Percentiles rank a stretch among this genome's conserved stretches.
Conservation (phyloP, 192 early-diverging fungal genomes). For the Coemansia erecta region DNA sequence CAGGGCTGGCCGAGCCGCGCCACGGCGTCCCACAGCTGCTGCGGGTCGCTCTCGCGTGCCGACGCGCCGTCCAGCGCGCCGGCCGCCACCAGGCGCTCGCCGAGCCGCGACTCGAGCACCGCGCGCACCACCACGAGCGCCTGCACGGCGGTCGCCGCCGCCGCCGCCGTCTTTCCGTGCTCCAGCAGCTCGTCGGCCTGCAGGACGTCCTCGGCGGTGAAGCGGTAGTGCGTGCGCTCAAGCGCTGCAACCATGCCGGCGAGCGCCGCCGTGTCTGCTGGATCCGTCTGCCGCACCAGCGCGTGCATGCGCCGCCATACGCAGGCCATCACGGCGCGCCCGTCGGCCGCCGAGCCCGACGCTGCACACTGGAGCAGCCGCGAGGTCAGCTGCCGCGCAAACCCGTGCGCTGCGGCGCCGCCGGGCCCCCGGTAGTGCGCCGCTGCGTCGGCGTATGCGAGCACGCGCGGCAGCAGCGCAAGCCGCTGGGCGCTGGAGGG, state of each 20-base stretch:
- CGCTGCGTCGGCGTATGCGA: constrained; percentile 35
- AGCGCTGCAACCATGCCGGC: constrained; percentile 36
- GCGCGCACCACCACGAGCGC: constrained; percentile 35
- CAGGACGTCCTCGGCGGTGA: constrained; percentile 21
- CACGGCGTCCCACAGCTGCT: constrained; percentile 39
- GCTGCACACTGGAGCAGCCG: constrained; percentile 40
- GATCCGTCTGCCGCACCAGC: constrained; percentile 8
- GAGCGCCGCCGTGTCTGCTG: constrained; percentile 24
- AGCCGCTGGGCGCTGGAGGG: constrained; percentile 11
- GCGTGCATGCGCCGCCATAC: constrained; percentile 33
- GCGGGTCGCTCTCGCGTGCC: constrained; percentile 22
- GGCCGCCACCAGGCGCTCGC: constrained; percentile 18
- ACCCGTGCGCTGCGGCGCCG: constrained; percentile 26
- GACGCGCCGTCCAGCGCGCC: constrained; percentile 13
- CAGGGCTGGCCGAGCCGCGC: constrained; percentile 12
- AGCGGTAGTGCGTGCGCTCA: constrained; percentile 30
- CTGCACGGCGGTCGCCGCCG: no score
- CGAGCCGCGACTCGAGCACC: constrained; percentile 46
- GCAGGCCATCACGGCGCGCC: constrained; percentile 17
- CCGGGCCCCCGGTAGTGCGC: constrained; percentile 18
- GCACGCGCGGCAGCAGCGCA: constrained; percentile 29
- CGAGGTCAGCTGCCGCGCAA: constrained; percentile 22
- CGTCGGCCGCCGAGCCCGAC: constrained; percentile 10
- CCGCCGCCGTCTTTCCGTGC: constrained; percentile 21
- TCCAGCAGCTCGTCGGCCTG: constrained; percentile 17